Base-by-base conservation (phyloP, 371 early-diverging fungal species). In the Catenaria anguillulae region DNA sequence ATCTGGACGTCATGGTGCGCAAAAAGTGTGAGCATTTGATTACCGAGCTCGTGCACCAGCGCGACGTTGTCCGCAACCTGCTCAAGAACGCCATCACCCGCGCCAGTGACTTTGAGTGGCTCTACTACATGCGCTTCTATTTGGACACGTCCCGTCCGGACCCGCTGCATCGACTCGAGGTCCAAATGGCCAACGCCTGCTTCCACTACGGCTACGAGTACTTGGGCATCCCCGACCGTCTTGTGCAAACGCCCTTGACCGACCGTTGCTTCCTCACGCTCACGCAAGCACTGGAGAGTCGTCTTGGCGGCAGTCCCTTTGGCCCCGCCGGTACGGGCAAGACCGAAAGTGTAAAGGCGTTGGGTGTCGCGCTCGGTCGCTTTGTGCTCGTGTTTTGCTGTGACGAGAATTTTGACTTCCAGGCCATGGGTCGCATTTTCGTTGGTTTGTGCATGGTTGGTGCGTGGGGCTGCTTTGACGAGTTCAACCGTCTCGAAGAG, bases 381-480 rank as follows among this genome's bases (percentile, higher is more conserved):
- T 93, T 96, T 69, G 92, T 94, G 17, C 87, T 97, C 56, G 98
- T 98, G 29, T 99, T 98, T 71, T 98, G 99, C 76, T 99, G 99
- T 76, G 98, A 97, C 71, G 99, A 99, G 72, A 92, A 88, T 65
- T 97, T 97, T 76, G 97, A 98, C 76, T 96, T 97, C 83, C 94
- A 92, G 71, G 95, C 98, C 33, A 94, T 99, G 93, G 93, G 97
- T 55, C 92, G 98, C 71, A 98, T 99, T 64, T 99, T 99, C 68
- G 84, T 92, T 65, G 99, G 98, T 67, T 83, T 97, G 64, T 93
- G 90, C 70, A 92, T 91, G 70, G 98, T 94, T 15, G 98, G 97
- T 40, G 96, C 96, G 0, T 98, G 94, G 95, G 94, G 98, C 63
- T 97, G 98, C 77, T 97, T 98, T 71, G 99, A 98, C 76, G 99